Conservation (phyloP, 2,329 filamentous ascomycete genomes). For the Xylaria digitata region DNA sequence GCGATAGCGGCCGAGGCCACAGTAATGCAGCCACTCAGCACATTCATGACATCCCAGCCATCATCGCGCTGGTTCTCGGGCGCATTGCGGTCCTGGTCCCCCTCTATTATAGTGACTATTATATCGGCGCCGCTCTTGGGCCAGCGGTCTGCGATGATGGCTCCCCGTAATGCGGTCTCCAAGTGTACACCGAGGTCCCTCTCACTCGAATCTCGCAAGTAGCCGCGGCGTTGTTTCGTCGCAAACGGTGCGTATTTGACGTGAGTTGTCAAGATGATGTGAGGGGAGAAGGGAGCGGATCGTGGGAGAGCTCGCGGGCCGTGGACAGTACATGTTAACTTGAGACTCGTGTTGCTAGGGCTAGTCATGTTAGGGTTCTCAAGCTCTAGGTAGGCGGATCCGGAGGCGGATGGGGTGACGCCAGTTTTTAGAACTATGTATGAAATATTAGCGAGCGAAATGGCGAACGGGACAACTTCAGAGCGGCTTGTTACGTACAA, state of each 20-base stretch:
- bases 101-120: slow-evolving; percentile 91
- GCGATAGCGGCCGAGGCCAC: slow-evolving; percentile 92
- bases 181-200: slow-evolving; percentile 91
- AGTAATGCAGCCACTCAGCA: slow-evolving; percentile 90
- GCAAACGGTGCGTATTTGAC: slow-evolving; percentile 98
- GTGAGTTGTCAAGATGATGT: slow-evolving; percentile 89
- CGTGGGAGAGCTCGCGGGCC: slow-evolving; percentile 90
- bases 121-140: slow-evolving; percentile 99
- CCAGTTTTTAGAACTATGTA: slow-evolving; percentile 83
- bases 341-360: slow-evolving; percentile 74
- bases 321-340: slow-evolving; percentile 92
- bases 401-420: slow-evolving; percentile 90
- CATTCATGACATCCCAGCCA: slow-evolving; percentile 90
- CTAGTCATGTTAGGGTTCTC: slow-evolving; percentile 59
- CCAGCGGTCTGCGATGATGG: slow-evolving; percentile 93
- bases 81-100: slow-evolving; percentile 79
- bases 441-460: slow-evolving; percentile 24
- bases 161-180: slow-evolving; percentile 88
- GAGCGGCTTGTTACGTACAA: slow-evolving; percentile 68
- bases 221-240: slow-evolving; percentile 82
- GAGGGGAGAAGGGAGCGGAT: slow-evolving; percentile 90
- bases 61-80: slow-evolving; percentile 64
- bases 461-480: slow-evolving; percentile 11
- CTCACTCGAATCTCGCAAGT: slow-evolving; percentile 86
- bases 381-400: slow-evolving; percentile 86